Evolutionary conservation across 2,329 filamentous ascomycete genomes (phyloP).

Genomic region (Aspergillus sojae): DNA sequence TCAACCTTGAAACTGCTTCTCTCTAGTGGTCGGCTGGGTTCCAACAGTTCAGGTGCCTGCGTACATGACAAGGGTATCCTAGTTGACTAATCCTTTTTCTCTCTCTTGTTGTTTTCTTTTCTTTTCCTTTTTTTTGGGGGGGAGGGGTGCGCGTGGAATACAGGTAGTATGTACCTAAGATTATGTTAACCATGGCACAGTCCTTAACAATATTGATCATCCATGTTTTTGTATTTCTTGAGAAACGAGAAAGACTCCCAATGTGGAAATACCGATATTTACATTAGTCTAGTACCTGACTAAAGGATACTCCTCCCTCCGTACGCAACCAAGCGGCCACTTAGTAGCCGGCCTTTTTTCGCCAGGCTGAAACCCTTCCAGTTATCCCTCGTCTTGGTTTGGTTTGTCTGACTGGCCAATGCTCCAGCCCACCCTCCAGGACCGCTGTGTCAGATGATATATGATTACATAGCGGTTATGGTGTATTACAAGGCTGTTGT

Average conservation of each 20-base stretch:
- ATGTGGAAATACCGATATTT: not conserved
- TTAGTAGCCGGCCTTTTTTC: not conserved
- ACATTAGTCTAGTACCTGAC: not conserved
- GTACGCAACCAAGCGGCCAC: not conserved
- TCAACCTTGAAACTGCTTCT: constrained; percentile 6
- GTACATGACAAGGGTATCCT: constrained; percentile 25
- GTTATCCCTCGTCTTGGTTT: not conserved
- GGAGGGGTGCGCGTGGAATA: not conserved
- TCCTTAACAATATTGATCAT: not conserved
- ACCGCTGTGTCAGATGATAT: constrained; percentile 19
- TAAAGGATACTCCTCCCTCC: not conserved
- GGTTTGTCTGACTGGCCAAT: constrained; percentile 13
- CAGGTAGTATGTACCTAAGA: not conserved
- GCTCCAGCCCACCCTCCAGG: constrained; percentile 8
- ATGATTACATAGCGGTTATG: not conserved
- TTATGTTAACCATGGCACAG: not conserved
- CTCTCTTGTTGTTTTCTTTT: not conserved
- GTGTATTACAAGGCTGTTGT: not conserved
- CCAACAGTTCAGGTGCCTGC: constrained; percentile 24
- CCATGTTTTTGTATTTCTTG: not conserved
- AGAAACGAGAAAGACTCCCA: not conserved
- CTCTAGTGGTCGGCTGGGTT: constrained; percentile 4
- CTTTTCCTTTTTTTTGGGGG: not conserved
- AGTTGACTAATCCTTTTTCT: not conserved
- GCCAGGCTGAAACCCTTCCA: not conserved